These are phyloP conservation scores for Apiotrichum gamsii DNA, from an alignment of 1,284 basidiomycete species.

Conservation along the genomic window DNA sequence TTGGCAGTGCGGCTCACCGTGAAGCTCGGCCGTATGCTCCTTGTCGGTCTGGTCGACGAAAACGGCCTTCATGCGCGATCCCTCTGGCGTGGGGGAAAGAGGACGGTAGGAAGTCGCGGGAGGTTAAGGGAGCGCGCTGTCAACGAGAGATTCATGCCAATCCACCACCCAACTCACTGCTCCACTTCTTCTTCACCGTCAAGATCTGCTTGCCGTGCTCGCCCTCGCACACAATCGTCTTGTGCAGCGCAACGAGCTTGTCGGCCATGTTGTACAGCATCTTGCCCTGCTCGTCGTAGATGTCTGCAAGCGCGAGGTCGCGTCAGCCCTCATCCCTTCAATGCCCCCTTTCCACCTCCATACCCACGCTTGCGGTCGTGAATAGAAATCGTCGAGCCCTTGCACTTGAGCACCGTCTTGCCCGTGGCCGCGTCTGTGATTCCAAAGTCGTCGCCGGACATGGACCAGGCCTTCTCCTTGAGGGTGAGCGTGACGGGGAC, in stretches of 20 bases:
- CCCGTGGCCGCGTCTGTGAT: slow-evolving; percentile 4
- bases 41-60: slow-evolving; percentile 2
- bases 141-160: too few relatives aligned
- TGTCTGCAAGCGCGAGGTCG: too few relatives aligned
- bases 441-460: slow-evolving; percentile 8
- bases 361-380: slow-evolving; percentile 15
- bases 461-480: slow-evolving; percentile 24
- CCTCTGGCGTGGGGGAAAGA: too few relatives aligned
- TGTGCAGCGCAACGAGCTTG: slow-evolving; percentile 1
- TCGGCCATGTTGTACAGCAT: slow-evolving; percentile 12
- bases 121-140: background rate
- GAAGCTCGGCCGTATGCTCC: background rate
- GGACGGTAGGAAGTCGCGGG: too few relatives aligned
- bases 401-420: slow-evolving; percentile 5
- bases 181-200: slow-evolving; percentile 2
- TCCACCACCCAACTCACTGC: slow-evolving; percentile 1
- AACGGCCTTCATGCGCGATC: slow-evolving; percentile 3
- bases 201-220: slow-evolving; percentile 5
- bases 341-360: too few relatives aligned
- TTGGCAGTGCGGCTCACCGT: too few relatives aligned
- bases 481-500: slow-evolving; percentile 18
- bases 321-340: too few relatives aligned
- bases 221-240: background rate
- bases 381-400: slow-evolving; percentile 3
- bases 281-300: slow-evolving; percentile 6